Percentiles rank a stretch among this genome's conserved stretches.
phyloP scores from a whole-genome alignment of 1,284 basidiomycete genomes.

The Termitomyces sp. region DNA sequence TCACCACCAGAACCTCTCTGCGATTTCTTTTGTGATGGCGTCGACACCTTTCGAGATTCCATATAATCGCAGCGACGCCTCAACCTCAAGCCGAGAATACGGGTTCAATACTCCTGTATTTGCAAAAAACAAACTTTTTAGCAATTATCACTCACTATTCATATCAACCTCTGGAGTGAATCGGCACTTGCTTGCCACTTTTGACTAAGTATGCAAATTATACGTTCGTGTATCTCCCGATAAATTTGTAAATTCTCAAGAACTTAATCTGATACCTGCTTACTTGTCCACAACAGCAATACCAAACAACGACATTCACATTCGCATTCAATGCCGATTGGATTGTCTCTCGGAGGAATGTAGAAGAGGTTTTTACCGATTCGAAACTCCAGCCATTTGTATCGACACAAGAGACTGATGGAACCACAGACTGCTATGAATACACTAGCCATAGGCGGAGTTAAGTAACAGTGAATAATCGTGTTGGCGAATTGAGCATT shows the following conservation, averaged over 20 bases:
- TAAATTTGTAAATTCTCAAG: neutral
- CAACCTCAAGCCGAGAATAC: constrained; percentile 9
- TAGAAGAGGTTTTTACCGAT: too few relatives aligned
- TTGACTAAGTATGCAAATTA: constrained; percentile 37
- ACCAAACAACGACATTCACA: neutral
- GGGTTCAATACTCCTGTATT: constrained; percentile 23
- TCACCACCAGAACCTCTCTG: neutral
- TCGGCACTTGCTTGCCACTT: constrained; percentile 26
- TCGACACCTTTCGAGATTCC: constrained; percentile 13
- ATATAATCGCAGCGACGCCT: constrained; percentile 15
- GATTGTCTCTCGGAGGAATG: neutral
- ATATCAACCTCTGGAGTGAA: constrained; percentile 18
- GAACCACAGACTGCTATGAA: too few relatives aligned
- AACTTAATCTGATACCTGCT: neutral
- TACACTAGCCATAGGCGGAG: too few relatives aligned
- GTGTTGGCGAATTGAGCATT: too few relatives aligned
- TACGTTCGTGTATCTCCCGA: constrained; percentile 24
- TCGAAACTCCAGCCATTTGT: too few relatives aligned
- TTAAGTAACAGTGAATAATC: too few relatives aligned
- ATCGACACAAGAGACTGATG: too few relatives aligned
- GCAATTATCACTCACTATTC: constrained; percentile 23
- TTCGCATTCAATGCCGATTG: constrained; percentile 4
- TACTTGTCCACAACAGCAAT: neutral
- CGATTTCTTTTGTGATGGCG: constrained; percentile 26
- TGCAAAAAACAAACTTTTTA: constrained; percentile 15